A percentile compares a stretch with the other conserved stretches of the same genome.
These are phyloP conservation scores for Teratosphaeria viscida DNA, from an alignment of 2,329 filamentous ascomycete genomes.

Conservation along the genomic window DNA sequence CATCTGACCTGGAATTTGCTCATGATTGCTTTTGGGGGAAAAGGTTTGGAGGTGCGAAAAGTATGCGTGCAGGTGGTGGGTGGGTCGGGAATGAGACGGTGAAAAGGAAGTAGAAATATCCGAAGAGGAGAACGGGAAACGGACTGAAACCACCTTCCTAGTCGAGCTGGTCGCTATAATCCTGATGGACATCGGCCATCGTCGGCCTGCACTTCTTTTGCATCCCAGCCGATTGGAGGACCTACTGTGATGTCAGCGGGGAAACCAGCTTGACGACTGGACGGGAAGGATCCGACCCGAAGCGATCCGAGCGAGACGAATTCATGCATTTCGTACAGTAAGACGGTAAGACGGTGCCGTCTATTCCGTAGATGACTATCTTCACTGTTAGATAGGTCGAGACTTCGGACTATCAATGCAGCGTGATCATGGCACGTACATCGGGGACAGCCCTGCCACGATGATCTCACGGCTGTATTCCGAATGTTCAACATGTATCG, in stretches of 20 bases:
- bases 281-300: too few relatives aligned
- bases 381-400: background rate
- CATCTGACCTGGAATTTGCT: conserved; percentile 26
- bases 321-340: too few relatives aligned
- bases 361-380: background rate
- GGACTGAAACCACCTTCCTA: background rate
- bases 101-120: background rate
- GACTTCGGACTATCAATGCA: background rate
- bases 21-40: conserved; percentile 12
- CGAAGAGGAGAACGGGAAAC: too few relatives aligned
- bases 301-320: background rate
- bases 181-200: background rate
- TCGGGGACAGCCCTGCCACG: too few relatives aligned
- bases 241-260: background rate
- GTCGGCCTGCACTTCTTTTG: background rate
- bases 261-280: too few relatives aligned
- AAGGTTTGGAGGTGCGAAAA: background rate
- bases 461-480: background rate
- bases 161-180: background rate
- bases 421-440: too few relatives aligned
- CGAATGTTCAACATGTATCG: background rate
- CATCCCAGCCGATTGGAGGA: background rate
- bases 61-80: background rate
- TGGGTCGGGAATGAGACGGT: background rate
- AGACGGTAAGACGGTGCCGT: background rate